Evolutionary conservation across 2,329 filamentous ascomycete genomes (phyloP), one percentile per base, ranked within the genome.

Genomic region (Penicillium sp.): DNA sequence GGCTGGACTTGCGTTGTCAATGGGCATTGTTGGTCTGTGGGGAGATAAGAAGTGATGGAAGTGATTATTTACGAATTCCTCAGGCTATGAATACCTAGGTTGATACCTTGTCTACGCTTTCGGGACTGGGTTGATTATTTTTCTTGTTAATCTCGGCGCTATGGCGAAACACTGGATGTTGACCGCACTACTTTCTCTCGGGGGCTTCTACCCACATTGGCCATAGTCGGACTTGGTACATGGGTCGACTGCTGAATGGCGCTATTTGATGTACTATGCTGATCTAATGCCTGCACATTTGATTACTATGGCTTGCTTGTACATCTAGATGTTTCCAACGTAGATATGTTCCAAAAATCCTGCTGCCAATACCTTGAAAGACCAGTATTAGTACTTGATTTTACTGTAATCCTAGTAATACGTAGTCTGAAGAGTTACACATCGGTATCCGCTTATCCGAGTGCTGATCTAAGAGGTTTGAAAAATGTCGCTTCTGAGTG

Each of bases 1-100:
- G 33, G 71, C 75, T 42, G 78, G 76, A 0, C 44, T 76, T 49
- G 78, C 75, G 2, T 73, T 80, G 55, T 72, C 74, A 2, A 78
- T 80, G 72, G 76, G 74, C 21, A 75, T 81, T 52, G 75, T 81
- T 42, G 79, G 79, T 8, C 72, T 81, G 27, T 81, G 79, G 79
- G 79, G 79, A 1, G 79, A 81, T 70, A 64, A 71, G 47, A 62
- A 27, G 14, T 54, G 44, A 54, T 13, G 10, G 5, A 4, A 16
- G 5, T 48, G 29, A 4, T 26, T n/a, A 21, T 35, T 33, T 4
- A 16, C 11, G 10, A 13, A 39, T 3, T 24, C 19, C 8, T 11
- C 8, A 21, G 21, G 33, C 19, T 7, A 2, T 19, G 16, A 39
- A 42, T 42, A 16, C 9, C 35, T 50, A 9, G 35, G 22, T 11